Evolutionary conservation across 1,284 basidiomycete genomes (phyloP), one percentile per base, ranked within the genome.

Genomic region (Ustilago cynodontis): DNA sequence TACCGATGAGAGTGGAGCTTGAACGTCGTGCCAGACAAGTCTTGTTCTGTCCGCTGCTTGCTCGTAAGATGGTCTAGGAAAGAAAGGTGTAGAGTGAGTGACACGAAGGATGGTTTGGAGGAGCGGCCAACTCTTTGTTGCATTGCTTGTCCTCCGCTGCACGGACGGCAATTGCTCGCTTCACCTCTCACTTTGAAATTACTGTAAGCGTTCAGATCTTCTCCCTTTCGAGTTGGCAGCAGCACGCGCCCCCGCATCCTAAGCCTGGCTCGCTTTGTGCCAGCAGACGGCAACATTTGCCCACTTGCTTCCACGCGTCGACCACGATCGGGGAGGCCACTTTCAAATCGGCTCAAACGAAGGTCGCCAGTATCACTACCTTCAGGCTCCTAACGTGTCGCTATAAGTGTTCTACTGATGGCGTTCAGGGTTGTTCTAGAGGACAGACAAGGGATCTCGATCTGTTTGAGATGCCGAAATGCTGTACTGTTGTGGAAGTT

Each of bases 361-460:
- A 33, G 50, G n/a, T 31, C 10, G 24, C 47, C 35, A n/a, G 31
- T 58, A 6, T 33, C 47, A 11, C n/a, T n/a, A n/a, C n/a, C n/a
- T n/a, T n/a, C n/a, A n/a, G n/a, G n/a, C n/a, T n/a, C n/a, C n/a
- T n/a, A n/a, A n/a, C n/a, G n/a, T n/a, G n/a, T n/a, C n/a, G n/a
- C n/a, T n/a, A n/a, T n/a, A n/a, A n/a, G n/a, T n/a, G n/a, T n/a
- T n/a, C n/a, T n/a, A n/a, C n/a, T 43, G 41, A 43, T 43, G 20
- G 20, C 41, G 16, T 41, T 43, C n/a, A 43, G 7, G 41, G n/a
- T 6, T n/a, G 43, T 6, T 61, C 59, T 77, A 80, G 11, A 75
- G 47, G 8, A 78, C 72, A 24, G 52, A 53, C 56, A 80, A 53
- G 3, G 78, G 78, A 56, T 80, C 78, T 3, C 55, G 28, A n/a